Conservation (phyloP, 345 rosid genomes). For the Psidium friedrichsthalianum region DNA sequence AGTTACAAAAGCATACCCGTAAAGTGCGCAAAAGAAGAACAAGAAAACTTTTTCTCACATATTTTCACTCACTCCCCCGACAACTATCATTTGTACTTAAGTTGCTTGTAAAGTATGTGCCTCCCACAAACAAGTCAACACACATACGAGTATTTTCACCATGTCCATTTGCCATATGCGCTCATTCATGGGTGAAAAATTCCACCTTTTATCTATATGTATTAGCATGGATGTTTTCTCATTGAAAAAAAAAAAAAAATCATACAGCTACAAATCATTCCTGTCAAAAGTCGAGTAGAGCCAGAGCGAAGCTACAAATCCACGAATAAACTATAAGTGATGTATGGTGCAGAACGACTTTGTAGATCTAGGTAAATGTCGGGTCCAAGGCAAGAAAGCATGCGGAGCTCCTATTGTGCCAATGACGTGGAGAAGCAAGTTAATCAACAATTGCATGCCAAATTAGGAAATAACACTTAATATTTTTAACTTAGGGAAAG, state of each 20-base stretch:
- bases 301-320: neutral
- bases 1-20: slow-evolving; percentile 5
- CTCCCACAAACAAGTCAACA: neutral
- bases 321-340: neutral
- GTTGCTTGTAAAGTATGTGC: neutral
- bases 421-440: neutral
- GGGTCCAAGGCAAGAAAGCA: neutral
- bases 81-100: neutral
- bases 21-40: neutral
- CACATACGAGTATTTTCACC: neutral
- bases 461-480: neutral
- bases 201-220: neutral
- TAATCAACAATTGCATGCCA: neutral
- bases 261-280: neutral
- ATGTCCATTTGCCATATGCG: neutral
- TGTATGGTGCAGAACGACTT: neutral
- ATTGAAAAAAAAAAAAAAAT: neutral
- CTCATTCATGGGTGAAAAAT: neutral
- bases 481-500: neutral
- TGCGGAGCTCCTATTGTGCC: neutral
- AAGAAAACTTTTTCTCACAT: neutral
- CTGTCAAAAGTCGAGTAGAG: neutral
- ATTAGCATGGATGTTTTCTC: neutral
- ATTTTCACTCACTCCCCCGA: neutral
- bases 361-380: neutral